Percentiles rank a stretch among this genome's conserved stretches.
Conservation (phyloP, 306 rosid species). For the Glycine latifolia region DNA sequence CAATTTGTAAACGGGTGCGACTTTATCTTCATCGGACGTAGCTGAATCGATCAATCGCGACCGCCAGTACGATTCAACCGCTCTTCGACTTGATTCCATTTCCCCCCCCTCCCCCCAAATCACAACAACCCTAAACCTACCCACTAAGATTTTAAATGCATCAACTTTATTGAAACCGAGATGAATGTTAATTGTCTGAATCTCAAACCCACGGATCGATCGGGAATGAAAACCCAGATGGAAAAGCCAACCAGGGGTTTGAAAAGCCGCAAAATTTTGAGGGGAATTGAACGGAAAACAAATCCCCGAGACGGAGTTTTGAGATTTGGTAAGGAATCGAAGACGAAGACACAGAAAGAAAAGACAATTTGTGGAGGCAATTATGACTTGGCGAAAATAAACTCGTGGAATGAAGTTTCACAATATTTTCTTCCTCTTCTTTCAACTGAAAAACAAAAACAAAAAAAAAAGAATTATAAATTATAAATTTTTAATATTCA, state of each 20-base stretch:
- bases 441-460: neutral
- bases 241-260: slow-evolving; percentile 1
- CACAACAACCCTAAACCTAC: slow-evolving; percentile 40
- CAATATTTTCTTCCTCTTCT: neutral
- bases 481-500: neutral
- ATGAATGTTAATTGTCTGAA: neutral
- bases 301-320: neutral
- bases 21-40: slow-evolving; percentile 93
- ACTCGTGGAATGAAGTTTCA: neutral
- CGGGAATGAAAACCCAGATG: slow-evolving; percentile 21
- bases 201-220: slow-evolving; percentile 37
- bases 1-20: slow-evolving; percentile 88
- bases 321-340: slow-evolving; percentile 36
- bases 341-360: slow-evolving; percentile 23
- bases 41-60: slow-evolving; percentile 87
- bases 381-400: neutral
- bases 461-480: too few relatives aligned
- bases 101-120: slow-evolving; percentile 48
- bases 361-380: slow-evolving; percentile 31
- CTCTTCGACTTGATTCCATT: slow-evolving; percentile 98
- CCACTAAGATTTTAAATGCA: slow-evolving; percentile 37
- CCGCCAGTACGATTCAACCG: slow-evolving; percentile 97
- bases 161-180: neutral
- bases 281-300: slow-evolving; percentile 12
- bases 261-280: slow-evolving; percentile 26